Evolutionary conservation across 2,329 filamentous ascomycete species (phyloP).

Genomic region (Dactylellina cionopaga): DNA sequence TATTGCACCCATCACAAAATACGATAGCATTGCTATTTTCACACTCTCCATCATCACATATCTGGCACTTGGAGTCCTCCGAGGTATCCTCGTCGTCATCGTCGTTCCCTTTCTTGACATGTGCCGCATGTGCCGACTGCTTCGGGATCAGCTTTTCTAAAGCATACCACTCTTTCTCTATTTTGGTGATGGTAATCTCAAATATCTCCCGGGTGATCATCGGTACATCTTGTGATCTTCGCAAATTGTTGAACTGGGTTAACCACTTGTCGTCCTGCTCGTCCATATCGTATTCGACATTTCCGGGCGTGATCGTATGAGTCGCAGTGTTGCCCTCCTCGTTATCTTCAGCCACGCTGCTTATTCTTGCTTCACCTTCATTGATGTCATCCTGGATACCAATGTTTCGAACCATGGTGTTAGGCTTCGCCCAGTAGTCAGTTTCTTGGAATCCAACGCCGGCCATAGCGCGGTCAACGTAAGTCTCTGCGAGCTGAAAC

Average conservation of each 20-base stretch:
- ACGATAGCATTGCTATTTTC: constrained; percentile 99
- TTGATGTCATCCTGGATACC: constrained; percentile 71
- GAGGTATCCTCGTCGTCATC: constrained; percentile 62
- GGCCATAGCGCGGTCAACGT: constrained; percentile 95
- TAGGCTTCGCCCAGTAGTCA: constrained; percentile 83
- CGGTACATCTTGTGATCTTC: constrained; percentile 78
- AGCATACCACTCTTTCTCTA: constrained; percentile 98
- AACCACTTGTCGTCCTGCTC: constrained; percentile 98
- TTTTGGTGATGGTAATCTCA: constrained; percentile 97
- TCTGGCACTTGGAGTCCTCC: constrained; percentile 96
- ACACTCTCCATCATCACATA: constrained; percentile 98
- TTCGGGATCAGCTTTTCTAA: constrained; percentile 97
- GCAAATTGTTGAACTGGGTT: constrained; percentile 79
- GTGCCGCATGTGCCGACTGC: constrained; percentile 90
- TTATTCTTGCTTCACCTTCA: constrained; percentile 66
- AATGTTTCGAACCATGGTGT: constrained; percentile 70
- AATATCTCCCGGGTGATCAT: constrained; percentile 92
- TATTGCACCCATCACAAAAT: constrained; percentile 96
- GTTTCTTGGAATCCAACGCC: constrained; percentile 96
- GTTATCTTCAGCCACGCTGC: constrained; percentile 29
- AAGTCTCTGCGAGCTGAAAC: constrained; percentile 82
- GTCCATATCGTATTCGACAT: constrained; percentile 99
- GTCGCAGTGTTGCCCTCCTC: constrained; percentile 28
- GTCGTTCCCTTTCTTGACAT: constrained; percentile 66
- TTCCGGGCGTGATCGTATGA: constrained; percentile 67